These are phyloP conservation scores for Cenchrus fungigraminus DNA, from an alignment of 176 grass and related monocot species.

Conservation along the genomic window DNA sequence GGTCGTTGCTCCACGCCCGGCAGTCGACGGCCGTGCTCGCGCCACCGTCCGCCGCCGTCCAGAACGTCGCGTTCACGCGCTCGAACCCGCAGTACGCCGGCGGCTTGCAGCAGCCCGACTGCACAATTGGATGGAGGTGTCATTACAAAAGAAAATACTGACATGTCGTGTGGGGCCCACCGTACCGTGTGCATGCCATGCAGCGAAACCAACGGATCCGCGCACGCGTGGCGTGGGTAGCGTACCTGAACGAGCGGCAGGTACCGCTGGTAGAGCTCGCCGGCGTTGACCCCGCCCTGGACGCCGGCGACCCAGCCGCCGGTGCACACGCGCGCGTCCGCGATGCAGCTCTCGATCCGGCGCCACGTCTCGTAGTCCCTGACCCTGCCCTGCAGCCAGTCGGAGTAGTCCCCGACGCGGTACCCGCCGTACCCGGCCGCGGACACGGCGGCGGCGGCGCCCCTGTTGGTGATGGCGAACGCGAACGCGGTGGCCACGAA, in stretches of 20 bases:
- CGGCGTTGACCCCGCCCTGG: conserved; percentile 36
- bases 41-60: conserved; percentile 29
- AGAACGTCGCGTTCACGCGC: conserved; percentile 62
- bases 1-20: conserved; percentile 66
- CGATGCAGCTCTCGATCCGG: conserved; percentile 66
- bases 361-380: conserved; percentile 58
- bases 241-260: conserved; percentile 71
- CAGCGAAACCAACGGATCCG: conserved; percentile 12
- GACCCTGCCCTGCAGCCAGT: conserved; percentile 62
- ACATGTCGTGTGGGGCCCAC: not conserved
- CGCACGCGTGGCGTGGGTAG: not conserved
- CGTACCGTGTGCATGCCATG: not conserved
- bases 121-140: not conserved
- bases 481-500: conserved; percentile 58
- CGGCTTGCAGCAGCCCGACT: conserved; percentile 87
- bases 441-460: conserved; percentile 43
- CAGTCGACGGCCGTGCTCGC: conserved; percentile 48
- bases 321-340: conserved; percentile 54
- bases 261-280: conserved; percentile 59
- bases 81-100: conserved; percentile 68
- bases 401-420: conserved; percentile 71
- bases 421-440: conserved; percentile 60
- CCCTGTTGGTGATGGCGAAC: conserved; percentile 64
- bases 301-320: conserved; percentile 28
- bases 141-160: not conserved